Base-by-base conservation (phyloP, 331 rosid species). In the Stylosanthes scabra region DNA sequence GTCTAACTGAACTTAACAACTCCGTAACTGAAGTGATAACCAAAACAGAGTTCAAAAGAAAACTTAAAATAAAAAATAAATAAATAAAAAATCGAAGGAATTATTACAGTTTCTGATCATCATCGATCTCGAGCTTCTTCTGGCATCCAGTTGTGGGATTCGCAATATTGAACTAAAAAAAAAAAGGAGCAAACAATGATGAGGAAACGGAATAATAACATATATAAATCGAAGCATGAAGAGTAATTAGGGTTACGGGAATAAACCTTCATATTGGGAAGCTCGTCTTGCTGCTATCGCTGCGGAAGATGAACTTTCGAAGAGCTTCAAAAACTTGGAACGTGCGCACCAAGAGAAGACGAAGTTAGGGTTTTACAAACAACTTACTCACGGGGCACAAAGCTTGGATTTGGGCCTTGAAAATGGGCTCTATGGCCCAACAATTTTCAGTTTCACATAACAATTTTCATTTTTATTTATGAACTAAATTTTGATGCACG, bases 241-340 rank as follows among this genome's bases (percentile, higher is more conserved):
- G 0, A 13, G 10, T 0, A 2, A 59, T 13, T 45, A 45, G 49
- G 49, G 49, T 47, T 46, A 45, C 25, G 11, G 2, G 25, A 31
- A 31, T 14, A n/a, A 72, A 72, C 77, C 77, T 72, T 72, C 77
- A 72, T 60, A 13, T 7, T 51, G 15, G 58, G 6, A 28, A 27
- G 60, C 25, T 60, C 25, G 40, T 60, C 61, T 15, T 60, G n/a
- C 59, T 31, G 60, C 59, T 15, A 71, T 12, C 3, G 59, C 6
- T 39, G 59, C 20, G 50, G 14, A 14, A 8, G 8, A 13, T 71
- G 49, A 34, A 34, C 9, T 56, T 57, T 46, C 45, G n/a, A 10
- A 25, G 46, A 44, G 66, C 47, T 71, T 58, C 66, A 10, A 47
- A 47, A 37, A 44, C 13, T 59, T 12, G 34, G 8, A 15, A 40